Evolutionary conservation across 2,329 filamentous ascomycete species (phyloP), one percentile per base, ranked within the genome.

Genomic region (Sporothrix curviconia): DNA sequence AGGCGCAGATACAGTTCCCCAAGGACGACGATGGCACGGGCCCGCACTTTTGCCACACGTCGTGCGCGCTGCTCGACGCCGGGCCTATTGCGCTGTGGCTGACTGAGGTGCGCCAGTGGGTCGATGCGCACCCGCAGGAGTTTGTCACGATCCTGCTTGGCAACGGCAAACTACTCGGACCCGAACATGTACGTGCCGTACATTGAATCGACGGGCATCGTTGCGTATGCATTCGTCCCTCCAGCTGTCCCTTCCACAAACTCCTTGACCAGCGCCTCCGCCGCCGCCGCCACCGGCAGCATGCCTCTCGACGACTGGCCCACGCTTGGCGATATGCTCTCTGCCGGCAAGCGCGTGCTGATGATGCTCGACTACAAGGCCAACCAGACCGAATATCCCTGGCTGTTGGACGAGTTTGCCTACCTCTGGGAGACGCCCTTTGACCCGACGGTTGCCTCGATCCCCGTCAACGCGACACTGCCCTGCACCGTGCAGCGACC

Each of bases 391-490:
- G 77, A 79, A 19, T 86, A 90, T 17, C 90, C 92, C 0, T 96
- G 90, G 83, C 80, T 96, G 42, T 77, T 96, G 40, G 89, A 95
- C 69, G 80, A 96, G 71, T 96, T 96, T 74, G 82, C 81, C 6
- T 88, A 95, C 67, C 81, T 95, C 73, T 96, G 89, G 89, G 90
- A 96, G 74, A 92, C 91, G 1, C 89, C 89, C 0, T 96, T 95
- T 68, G 89, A 90, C 55, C 90, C 83, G 19, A 24, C 25, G 7
- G 34, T 46, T 4, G 11, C 44, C 9, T 17, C 46, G 6, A 32
- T 25, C 14, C 15, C 71, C 15, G 69, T 83, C 67, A 72, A 72
- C 50, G 69, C 70, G 0, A 19, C n/a, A 7, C 95, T 96, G 69
- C 90, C 91, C 0, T 96, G 92, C 73, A 84, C 76, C 0, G 78